Evolutionary conservation across 371 early-diverging fungal genomes (phyloP).

Genomic region (Lichtheimia corymbifera): DNA sequence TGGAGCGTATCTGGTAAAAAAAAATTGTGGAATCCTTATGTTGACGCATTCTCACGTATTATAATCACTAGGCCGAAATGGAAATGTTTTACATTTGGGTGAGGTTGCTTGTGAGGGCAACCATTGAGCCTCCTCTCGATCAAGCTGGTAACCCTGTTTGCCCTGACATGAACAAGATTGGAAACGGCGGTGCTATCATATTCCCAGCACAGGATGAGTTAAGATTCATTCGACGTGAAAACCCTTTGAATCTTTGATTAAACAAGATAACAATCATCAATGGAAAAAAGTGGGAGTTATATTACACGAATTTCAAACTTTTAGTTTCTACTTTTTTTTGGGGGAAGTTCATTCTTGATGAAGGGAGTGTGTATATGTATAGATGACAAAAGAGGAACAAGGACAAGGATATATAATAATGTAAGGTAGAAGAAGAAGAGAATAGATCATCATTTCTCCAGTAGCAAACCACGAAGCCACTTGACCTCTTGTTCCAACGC

Average conservation of each 20-base stretch:
- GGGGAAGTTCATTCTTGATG: no score
- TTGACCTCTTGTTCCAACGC: conserved; percentile 89
- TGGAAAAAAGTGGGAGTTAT: no score
- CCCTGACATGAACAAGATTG: neutral
- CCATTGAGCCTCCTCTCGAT: conserved; percentile 3
- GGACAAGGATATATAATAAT: no score
- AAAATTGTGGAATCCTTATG: neutral
- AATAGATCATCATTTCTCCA: conserved; percentile 60
- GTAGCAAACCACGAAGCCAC: conserved; percentile 84
- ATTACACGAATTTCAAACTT: no score
- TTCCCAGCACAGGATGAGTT: neutral
- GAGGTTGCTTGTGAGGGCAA: neutral
- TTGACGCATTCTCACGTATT: neutral
- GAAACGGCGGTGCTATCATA: neutral
- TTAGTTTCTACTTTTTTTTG: no score
- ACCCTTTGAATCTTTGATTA: neutral
- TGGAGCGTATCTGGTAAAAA: conserved; percentile 6
- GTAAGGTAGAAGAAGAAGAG: no score
- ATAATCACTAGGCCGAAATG: neutral
- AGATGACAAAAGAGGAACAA: no score
- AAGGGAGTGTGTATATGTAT: no score
- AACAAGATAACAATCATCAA: no score
- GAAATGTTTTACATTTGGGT: conserved; percentile 7
- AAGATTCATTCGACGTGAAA: conserved; percentile 9
- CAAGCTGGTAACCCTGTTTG: neutral